Evolutionary conservation across 371 early-diverging fungal genomes (phyloP), one percentile per base, ranked within the genome.

Genomic region (Syncephalastrum monosporum): DNA sequence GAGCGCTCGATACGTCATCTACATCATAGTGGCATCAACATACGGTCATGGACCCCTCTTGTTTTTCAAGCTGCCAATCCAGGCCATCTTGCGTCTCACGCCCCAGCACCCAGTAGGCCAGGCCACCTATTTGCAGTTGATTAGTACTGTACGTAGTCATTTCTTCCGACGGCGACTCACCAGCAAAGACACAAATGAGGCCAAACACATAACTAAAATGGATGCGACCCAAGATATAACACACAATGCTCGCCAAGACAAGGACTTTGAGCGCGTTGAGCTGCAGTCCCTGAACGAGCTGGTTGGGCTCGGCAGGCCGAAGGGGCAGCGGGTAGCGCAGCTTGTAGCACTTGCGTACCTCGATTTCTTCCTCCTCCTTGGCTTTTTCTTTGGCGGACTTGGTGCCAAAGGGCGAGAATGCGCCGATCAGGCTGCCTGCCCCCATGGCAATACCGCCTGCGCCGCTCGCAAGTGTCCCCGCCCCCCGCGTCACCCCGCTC

Each of bases 31-130:
- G 13, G 17, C 14, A 17, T 24, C 56, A 33, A 46, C 16, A 17
- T 56, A 69, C 64, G 27, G 57, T 64, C 56, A 56, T 59, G 15
- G 61, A 43, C 3, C 56, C 61, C 33, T 64, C 57, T 15, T 55
- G 46, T 24, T 69, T 64, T 43, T 64, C 65, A 5, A 69, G 27
- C 45, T 69, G 62, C 69, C 69, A 69, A 43, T 58, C 61, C n/a
- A 69, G 41, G 14, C 62, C 69, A 48, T 61, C 33, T 23, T 55
- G 50, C 5, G 59, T 53, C 21, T 69, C 62, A n/a, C 53, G 58
- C 4, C 62, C 63, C 5, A 65, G 19, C 10, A 54, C 23, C 56
- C 62, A 62, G 47, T 58, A 69, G 3, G 61, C 54, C 54, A 59
- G 25, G n/a, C 38, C 55, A 47, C 63, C 57, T 57, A 48, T 3